phyloP scores from a whole-genome alignment of 306 rosid species.

The Glycyrrhiza uralensis region DNA sequence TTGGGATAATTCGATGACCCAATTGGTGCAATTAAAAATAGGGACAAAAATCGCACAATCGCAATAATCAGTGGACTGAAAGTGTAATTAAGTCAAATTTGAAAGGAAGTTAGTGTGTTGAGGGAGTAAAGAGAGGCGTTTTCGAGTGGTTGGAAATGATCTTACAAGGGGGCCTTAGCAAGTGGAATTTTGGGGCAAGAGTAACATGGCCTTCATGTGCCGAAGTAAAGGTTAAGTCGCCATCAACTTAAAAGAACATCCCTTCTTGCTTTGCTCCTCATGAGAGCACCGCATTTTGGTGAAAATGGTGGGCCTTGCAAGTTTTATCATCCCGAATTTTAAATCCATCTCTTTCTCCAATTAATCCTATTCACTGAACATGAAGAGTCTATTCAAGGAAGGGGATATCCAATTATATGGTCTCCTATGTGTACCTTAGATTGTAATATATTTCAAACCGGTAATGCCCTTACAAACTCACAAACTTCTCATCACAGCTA shows the following conservation, averaged over 20 bases:
- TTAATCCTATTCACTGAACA: conserved; percentile 75
- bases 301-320: conserved; percentile 58
- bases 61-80: too few relatives aligned
- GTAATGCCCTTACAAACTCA: background rate
- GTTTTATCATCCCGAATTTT: conserved; percentile 24
- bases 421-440: conserved; percentile 16
- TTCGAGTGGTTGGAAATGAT: conserved; percentile 49
- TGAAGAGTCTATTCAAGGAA: conserved; percentile 32
- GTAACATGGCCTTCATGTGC: conserved; percentile 99
- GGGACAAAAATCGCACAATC: too few relatives aligned
- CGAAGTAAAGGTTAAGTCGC: conserved; percentile 53
- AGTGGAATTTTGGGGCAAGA: conserved; percentile 60
- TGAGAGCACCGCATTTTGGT: conserved; percentile 37
- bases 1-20: too few relatives aligned
- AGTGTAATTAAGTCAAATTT: too few relatives aligned
- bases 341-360: conserved; percentile 31
- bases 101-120: background rate
- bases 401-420: conserved; percentile 26
- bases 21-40: too few relatives aligned
- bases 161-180: conserved; percentile 17
- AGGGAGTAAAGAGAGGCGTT: conserved; percentile 22
- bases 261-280: conserved; percentile 38
- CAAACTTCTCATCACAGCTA: background rate
- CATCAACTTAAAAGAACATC: conserved; percentile 52
- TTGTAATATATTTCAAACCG: background rate